Base-by-base conservation (phyloP, 352 stramenopile species). In the Phytophthora podocarpi region DNA sequence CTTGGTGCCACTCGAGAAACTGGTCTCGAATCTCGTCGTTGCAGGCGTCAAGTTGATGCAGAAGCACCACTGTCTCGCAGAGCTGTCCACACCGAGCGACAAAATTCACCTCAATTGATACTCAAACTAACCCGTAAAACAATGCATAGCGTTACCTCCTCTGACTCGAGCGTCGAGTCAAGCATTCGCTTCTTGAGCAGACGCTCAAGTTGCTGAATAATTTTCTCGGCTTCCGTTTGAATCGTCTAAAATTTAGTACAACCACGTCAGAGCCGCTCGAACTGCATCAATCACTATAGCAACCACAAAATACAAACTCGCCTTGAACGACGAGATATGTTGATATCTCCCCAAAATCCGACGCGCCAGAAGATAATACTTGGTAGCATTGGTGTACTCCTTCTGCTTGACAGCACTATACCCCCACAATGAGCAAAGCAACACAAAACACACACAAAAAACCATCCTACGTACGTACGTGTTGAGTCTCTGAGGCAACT, bases 401-500 rank as follows among this genome's bases (percentile, higher is more conserved):
- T 96, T 86, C 47, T 96, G 78, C 70, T 97, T 95, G 9, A 96
- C 73, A 32, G 85, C 83, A 32, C 80, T 90, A 20, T 21, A 58
- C 21, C 15, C 0, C 11, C 34, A 1, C 36, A 26, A 43, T 5
- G n/a, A n/a, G n/a, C n/a, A n/a, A n/a, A n/a, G n/a, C n/a, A n/a
- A n/a, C 16, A 30, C 36, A 45, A 27, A 16, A 31, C 13, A 11
- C 36, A 43, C 11, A 36, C 16, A 27, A 11, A 20, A 46, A 46
- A 13, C 18, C 21, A 31, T 31, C n/a, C 20, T 8, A 15, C 2
- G 5, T 10, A 65, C 72, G 47, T 53, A 90, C 72, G 72, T 74
- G 27, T 84, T 87, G 7, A 97, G 75, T 32, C 90, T 84, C 72
- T 93, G 78, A 9, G 97, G 97, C 2, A 99, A 74, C 50, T 98